Conservation (phyloP, 1,284 basidiomycete species). For the Athelia psychrophila region DNA sequence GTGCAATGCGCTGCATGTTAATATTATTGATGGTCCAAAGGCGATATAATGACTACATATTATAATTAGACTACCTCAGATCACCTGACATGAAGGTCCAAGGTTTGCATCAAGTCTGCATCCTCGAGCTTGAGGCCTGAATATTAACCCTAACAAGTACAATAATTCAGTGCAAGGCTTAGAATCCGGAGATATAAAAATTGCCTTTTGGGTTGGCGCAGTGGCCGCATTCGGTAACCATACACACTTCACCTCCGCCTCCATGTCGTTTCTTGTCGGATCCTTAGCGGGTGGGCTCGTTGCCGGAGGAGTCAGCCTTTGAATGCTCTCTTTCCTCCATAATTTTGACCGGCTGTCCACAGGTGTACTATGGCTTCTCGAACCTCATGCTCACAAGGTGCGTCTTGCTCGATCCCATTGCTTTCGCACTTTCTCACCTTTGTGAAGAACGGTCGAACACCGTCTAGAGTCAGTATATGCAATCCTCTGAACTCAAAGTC, state of each 20-base stretch:
- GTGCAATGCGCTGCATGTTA: no score
- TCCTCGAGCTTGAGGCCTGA: no score
- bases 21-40: no score
- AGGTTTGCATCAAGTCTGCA: no score
- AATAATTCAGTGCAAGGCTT: no score
- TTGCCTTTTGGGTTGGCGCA: background rate
- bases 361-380: constrained; percentile 2
- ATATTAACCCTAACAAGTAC: no score
- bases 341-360: background rate
- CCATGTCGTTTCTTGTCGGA: constrained; percentile 2
- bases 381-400: constrained; percentile 1
- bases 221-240: background rate
- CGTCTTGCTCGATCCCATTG: background rate
- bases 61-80: no score
- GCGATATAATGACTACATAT: no score
- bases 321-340: background rate
- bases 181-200: background rate
- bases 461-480: background rate
- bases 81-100: no score
- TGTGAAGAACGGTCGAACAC: background rate
- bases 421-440: background rate
- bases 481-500: background rate
- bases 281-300: background rate
- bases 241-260: background rate
- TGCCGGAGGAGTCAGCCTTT: background rate